Evolutionary conservation across 257 asterid genomes (phyloP), one percentile per base, ranked within the genome.

Genomic region (Solanum microdontum): DNA sequence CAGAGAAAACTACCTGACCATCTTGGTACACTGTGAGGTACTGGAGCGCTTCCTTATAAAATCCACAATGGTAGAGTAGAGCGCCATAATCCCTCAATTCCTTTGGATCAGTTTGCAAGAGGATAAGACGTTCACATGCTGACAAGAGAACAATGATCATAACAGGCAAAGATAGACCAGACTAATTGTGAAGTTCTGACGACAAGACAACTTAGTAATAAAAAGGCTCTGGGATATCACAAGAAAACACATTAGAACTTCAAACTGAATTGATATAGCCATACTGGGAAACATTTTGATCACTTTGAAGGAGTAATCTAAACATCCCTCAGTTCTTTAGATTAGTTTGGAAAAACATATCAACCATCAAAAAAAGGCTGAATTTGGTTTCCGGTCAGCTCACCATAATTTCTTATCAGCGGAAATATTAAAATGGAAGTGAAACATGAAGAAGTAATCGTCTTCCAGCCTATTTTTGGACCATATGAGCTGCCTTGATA

Each of bases 51-150:
- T 94, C 94, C 90, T 92, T 91, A 30, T 94, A 95, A 92, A 93
- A 92, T 89, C 97, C 98, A 86, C 98, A 95, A 86, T 95, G 98
- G 91, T 95, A 95, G 83, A 95, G 94, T 74, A 95, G 96, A 90
- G 86, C 91, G 11, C 93, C 93, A 72, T 95, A 95, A 90, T 95
- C 98, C 90, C 98, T 91, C 87, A 94, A 89, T 72, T 94, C 98
- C 86, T 87, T 92, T 6, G 94, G 93, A 75, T 93, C 97, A 26
- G 93, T 87, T 88, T 91, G 88, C 85, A 95, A 91, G 88, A 93
- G 87, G 92, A 95, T 93, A 87, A 95, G 98, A 83, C 95, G 98
- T 87, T 95, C 98, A 23, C 97, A 95, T 5, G 98, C 98, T 95
- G 96, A 86, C 62, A 82, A 90, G 77, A 45, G 79, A 70, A 66